These are phyloP conservation scores for Colletotrichum eremochloae DNA, from an alignment of 2,329 filamentous ascomycete genomes.

Conservation along the genomic window DNA sequence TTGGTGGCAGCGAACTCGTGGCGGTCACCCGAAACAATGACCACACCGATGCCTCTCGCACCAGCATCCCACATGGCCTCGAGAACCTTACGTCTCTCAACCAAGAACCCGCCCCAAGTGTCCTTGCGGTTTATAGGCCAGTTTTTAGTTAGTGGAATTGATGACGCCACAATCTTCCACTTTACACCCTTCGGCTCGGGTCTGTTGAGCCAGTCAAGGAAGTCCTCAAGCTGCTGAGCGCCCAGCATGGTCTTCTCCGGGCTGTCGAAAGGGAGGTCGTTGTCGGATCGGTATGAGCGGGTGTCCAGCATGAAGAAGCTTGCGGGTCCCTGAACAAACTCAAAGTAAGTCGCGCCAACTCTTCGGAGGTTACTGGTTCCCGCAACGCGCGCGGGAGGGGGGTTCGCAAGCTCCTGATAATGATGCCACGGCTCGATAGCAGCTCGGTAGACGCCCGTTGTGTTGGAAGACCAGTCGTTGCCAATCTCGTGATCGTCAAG, in stretches of 20 bases:
- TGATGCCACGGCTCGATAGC: constrained; percentile 88
- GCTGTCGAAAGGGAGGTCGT: constrained; percentile 69
- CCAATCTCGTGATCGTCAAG: constrained; percentile 96
- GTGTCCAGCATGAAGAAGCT: constrained; percentile 97
- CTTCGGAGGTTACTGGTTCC: constrained; percentile 54
- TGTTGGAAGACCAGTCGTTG: constrained; percentile 92
- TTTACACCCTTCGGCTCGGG: constrained; percentile 82
- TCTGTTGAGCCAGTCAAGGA: constrained; percentile 80
- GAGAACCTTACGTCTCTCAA: constrained; percentile 82
- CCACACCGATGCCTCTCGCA: constrained; percentile 79
- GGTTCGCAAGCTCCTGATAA: constrained; percentile 89
- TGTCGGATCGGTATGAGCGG: constrained; percentile 84
- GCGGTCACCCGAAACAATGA: constrained; percentile 91
- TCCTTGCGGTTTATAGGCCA: constrained; percentile 91
- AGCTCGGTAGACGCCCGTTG: constrained; percentile 81
- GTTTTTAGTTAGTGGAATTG: constrained; percentile 97
- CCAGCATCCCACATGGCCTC: constrained; percentile 94
- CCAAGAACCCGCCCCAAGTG: constrained; percentile 93
- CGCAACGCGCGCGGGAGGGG: constrained; percentile 73
- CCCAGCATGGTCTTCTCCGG: constrained; percentile 90
- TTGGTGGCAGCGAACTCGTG: constrained; percentile 96
- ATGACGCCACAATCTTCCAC: constrained; percentile 94
- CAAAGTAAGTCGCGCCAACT: constrained; percentile 82
- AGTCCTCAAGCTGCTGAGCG: constrained; percentile 79
- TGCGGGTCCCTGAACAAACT: constrained; percentile 89